These are phyloP conservation scores for Melampsora abietis-canadensis DNA, from an alignment of 1,284 basidiomycete genomes.

Conservation along the genomic window DNA sequence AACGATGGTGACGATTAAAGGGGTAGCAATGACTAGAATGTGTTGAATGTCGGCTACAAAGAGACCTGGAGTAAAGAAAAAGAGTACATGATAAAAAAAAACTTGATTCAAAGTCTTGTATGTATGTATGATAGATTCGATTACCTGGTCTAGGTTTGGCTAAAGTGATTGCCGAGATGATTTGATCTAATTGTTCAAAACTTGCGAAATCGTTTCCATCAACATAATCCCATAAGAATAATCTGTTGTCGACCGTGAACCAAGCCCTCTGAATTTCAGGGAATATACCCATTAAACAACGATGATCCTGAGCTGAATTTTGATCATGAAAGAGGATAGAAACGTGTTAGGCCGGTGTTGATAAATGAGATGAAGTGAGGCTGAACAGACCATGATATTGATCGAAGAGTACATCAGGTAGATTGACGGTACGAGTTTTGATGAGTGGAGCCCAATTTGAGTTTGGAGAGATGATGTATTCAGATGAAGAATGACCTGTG, in stretches of 20 bases:
- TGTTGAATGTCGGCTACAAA: constrained; percentile 90
- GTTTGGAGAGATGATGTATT: constrained; percentile 71
- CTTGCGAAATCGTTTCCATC: constrained; percentile 87
- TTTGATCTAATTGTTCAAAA: constrained; percentile 84
- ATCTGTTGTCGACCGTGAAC: constrained; percentile 89
- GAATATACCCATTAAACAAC: constrained; percentile 73
- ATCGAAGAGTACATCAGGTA: constrained; percentile 79
- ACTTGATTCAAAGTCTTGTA: not conserved
- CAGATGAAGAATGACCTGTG: constrained; percentile 46
- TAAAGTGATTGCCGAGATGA: constrained; percentile 66
- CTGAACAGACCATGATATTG: constrained; percentile 67
- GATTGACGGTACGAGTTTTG: constrained; percentile 68
- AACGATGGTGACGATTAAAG: constrained; percentile 75
- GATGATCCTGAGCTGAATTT: constrained; percentile 45
- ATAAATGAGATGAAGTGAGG: constrained; percentile 27
- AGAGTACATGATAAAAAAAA: not conserved
- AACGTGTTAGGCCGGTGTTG: not conserved
- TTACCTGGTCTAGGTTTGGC: constrained; percentile 51
- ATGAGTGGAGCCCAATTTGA: constrained; percentile 76
- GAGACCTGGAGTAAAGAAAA: constrained; percentile 57
- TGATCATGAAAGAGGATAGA: constrained; percentile 18
- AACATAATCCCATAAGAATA: constrained; percentile 94
- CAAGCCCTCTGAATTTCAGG: constrained; percentile 91
- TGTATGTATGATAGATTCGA: not conserved
- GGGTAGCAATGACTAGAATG: constrained; percentile 85